Base-by-base conservation (phyloP, 257 asterid species). In the Jacaranda mimosifolia region DNA sequence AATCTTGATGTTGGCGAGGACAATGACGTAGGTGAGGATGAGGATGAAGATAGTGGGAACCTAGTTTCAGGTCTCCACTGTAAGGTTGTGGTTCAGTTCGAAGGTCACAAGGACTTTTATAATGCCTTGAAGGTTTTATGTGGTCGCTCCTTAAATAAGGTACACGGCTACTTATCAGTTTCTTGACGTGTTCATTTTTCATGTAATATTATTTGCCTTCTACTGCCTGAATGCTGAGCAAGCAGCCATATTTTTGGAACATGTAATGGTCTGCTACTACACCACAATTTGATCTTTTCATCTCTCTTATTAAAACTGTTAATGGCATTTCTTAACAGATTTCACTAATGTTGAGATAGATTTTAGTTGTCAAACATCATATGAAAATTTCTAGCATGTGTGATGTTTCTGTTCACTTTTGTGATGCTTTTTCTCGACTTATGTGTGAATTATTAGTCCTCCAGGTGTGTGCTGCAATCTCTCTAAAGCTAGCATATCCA, bases 1-100 rank as follows among this genome's bases (percentile, higher is more conserved):
- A 91, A 87, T 85, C 92, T 93, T 85, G 94, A 91, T 76, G 99
- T 96, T 56, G 91, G 97, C 19, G 97, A 93, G 89, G 99, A 96
- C 86, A 87, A 89, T 83, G 86, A 76, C 82, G 49, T 77, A 80
- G 94, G 90, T 72, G 87, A 86, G 36, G 86, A 68, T 79, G 93
- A 64, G 58, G 90, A 84, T 69, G 97, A 90, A 74, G 96, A 86
- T 46, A 86, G 75, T 67, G 87, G 45, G 46, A 86, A 88, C 82
- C 81, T 93, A 79, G 87, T 91, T 82, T 81, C 98, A 17, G 97
- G 99, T 80, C 97, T 96, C 74, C 87, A 93, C 21, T 96, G 99
- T 84, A 96, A 89, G 88, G 84, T 93, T 67, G 89, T 91, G 65
- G 94, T 93, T 77, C 94, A 89, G 76, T 96, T 91, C 77, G 96